A percentile compares a stretch with the other conserved stretches of the same genome.
Evolutionary conservation across 2,329 filamentous ascomycete genomes (phyloP).

Genomic region (Metarhizium brunneum): DNA sequence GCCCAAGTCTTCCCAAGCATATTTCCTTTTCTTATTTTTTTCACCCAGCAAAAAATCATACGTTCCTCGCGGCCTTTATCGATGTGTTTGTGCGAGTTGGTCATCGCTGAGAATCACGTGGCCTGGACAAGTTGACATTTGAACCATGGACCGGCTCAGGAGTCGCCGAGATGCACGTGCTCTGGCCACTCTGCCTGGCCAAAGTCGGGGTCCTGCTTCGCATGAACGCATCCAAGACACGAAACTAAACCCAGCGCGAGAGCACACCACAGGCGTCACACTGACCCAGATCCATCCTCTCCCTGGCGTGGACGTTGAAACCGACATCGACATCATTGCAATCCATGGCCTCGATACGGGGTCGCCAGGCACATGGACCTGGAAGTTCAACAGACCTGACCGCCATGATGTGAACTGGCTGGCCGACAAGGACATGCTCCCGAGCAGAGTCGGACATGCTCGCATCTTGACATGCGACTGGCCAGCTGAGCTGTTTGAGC

Average conservation of each 20-base stretch:
- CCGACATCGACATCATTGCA: constrained; percentile 22
- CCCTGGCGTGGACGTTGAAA: constrained; percentile 5
- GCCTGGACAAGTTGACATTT: neutral
- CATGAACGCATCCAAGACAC: neutral
- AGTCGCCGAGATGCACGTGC: too few species aligned
- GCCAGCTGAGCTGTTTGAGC: constrained; percentile 15
- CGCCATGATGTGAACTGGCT: constrained; percentile 17
- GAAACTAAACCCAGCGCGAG: neutral
- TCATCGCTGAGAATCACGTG: neutral
- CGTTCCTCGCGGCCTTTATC: neutral
- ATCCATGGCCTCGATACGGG: constrained; percentile 24
- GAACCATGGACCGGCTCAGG: neutral
- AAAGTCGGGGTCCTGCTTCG: neutral
- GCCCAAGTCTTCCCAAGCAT: neutral
- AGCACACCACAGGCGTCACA: neutral
- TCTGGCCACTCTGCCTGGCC: too few species aligned
- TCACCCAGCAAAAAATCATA: neutral
- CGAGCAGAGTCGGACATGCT: constrained; percentile 7
- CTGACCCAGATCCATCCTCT: neutral
- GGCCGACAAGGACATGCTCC: constrained; percentile 15
- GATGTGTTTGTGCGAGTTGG: too few species aligned
- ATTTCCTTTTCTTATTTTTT: neutral
- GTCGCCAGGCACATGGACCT: constrained; percentile 20
- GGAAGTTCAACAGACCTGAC: constrained; percentile 1
- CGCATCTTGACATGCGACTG: constrained; percentile 21